Evolutionary conservation across 768 basidiomycete species (phyloP).

Genomic region (Leccinum boreale): DNA sequence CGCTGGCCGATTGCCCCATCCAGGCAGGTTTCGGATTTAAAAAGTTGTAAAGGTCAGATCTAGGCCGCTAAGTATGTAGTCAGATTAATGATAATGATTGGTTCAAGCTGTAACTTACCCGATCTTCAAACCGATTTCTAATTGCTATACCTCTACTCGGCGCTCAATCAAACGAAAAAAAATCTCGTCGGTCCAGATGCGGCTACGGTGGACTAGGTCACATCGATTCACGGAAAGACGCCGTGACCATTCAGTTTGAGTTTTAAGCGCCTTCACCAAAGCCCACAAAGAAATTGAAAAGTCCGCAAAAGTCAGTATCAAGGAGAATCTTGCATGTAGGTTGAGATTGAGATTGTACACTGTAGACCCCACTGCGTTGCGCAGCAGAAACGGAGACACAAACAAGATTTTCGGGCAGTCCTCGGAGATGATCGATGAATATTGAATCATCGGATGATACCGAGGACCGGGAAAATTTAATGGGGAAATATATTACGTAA

Average conservation of each 20-base stretch:
- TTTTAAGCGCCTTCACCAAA: conserved; percentile 27
- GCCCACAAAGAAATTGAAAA: conserved; percentile 6
- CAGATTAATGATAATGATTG: too few species aligned
- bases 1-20: not conserved
- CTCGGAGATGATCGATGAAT: too few species aligned
- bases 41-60: not conserved
- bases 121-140: not conserved
- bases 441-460: too few species aligned
- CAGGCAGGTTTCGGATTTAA: not conserved
- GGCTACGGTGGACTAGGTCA: conserved; percentile 58
- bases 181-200: conserved; percentile 28
- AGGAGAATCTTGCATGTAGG: conserved; percentile 31
- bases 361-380: conserved; percentile 65
- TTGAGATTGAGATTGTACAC: conserved; percentile 57
- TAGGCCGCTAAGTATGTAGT: too few species aligned
- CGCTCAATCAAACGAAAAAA: conserved; percentile 21
- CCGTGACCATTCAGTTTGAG: conserved; percentile 54
- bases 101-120: too few species aligned
- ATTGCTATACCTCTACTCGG: conserved; percentile 30
- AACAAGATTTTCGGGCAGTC: not conserved
- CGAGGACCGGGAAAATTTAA: too few species aligned
- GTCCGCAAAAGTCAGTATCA: conserved; percentile 21
- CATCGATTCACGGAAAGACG: conserved; percentile 59
- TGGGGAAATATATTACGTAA: too few species aligned
- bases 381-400: conserved; percentile 75